Evolutionary conservation across 352 stramenopile species (phyloP), one percentile per base, ranked within the genome.

Genomic region (Phytophthora pistaciae): DNA sequence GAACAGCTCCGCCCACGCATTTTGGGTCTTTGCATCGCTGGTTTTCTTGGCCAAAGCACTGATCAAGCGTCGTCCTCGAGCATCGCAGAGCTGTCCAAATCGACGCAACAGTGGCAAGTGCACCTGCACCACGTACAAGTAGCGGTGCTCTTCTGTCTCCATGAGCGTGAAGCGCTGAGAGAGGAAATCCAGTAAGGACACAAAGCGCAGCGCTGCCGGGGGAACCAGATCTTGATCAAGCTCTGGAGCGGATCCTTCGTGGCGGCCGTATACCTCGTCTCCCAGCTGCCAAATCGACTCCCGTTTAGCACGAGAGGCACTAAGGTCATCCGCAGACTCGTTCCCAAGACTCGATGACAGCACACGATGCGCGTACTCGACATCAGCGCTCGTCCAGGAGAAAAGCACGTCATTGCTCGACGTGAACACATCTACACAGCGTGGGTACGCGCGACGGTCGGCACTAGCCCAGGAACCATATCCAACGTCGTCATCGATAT

Each of bases 111-210:
- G 66, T 25, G 74, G 72, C 18, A 89, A 68, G 29, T 90, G 78
- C 46, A 95, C 87, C 55, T 95, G 85, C 33, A 84, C 82, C 9
- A 95, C 75, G 66, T 95, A 95, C 64, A 95, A n/a, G 50, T 92
- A 93, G 3, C 85, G 75, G 55, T 92, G 84, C 53, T 91, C 77
- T 21, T 91, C 83, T 8, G 75, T 87, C 31, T 75, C 79, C 71
- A 95, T 91, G 27, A 82, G 72, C 13, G 72, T 73, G 38, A 95
- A 92, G 10, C 87, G 84, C 3, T 79, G 81, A 20, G 79, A 92
- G 6, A 95, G 62, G 27, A 92, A 93, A 36, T 93, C 85, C 9
- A 95, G 70, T 16, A 93, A 48, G 27, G 80, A 62, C 13, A 80
- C 74, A 55, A 90, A 85, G 5, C 80, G 72, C 9, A 80, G 61